phyloP scores from a whole-genome alignment of 148 eudicot species.

The Rhododendron henanense region DNA sequence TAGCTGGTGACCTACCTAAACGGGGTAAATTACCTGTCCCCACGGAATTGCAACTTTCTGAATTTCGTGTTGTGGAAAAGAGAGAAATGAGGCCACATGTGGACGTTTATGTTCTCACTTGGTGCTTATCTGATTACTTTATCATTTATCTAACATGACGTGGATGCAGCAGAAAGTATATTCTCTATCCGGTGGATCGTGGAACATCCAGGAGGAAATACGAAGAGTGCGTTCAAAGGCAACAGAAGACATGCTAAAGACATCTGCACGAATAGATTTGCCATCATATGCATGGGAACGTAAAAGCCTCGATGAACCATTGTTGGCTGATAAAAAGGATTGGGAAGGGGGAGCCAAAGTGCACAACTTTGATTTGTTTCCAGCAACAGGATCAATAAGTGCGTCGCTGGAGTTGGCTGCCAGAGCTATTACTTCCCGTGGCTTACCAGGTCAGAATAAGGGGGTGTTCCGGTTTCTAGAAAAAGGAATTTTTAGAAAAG shows the following conservation, averaged over 20 bases:
- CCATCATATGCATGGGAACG: slow-evolving; percentile 16
- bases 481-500: too few species aligned
- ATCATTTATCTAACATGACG: not conserved
- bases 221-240: slow-evolving; percentile 84
- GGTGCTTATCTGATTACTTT: not conserved
- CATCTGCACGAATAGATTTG: slow-evolving; percentile 24
- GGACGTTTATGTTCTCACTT: not conserved
- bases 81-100: not conserved
- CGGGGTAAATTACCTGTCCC: not conserved
- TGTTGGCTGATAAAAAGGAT: slow-evolving; percentile 12
- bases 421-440: slow-evolving; percentile 18
- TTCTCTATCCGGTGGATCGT: slow-evolving; percentile 61
- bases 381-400: slow-evolving; percentile 11
- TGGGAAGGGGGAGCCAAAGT: slow-evolving; percentile 6
- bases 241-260: slow-evolving; percentile 62
- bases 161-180: slow-evolving; percentile 44
- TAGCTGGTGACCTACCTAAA: not conserved
- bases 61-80: not conserved
- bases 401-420: slow-evolving; percentile 22
- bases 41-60: not conserved
- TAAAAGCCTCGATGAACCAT: slow-evolving; percentile 6
- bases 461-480: too few species aligned
- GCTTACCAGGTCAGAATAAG: slow-evolving; percentile 20
- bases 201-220: slow-evolving; percentile 83
- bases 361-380: slow-evolving; percentile 8